Evolutionary conservation across 805 yeast species (phyloP), one percentile per base, ranked within the genome.

Genomic region (Osmozyma mogii): DNA sequence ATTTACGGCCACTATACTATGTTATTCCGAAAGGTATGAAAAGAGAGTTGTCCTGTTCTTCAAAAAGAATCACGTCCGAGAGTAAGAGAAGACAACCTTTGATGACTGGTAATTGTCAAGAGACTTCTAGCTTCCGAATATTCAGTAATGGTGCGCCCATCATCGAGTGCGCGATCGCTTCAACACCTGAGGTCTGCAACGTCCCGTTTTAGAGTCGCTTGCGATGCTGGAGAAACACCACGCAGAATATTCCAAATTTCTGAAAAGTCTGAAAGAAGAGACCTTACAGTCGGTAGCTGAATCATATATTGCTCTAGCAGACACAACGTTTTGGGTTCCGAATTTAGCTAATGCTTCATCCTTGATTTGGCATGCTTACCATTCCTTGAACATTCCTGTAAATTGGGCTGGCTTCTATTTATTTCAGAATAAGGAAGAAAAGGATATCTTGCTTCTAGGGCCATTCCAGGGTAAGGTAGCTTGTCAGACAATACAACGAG

Each of bases 381-480:
- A 71, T 32, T 69, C 84, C 0, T 50, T 83, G 15, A 54, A 55
- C 2, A 42, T 54, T 9, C 60, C 61, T 0, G 83, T 88, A 8
- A 89, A 89, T 52, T 89, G 98, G 98, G 75, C 94, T 0, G 98
- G 98, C 0, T 87, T 92, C 52, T 89, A 89, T 46, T 72, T 83
- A 2, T 41, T 65, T 11, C 67, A 72, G 31, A 52, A 61, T 3
- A 45, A 50, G 9, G 51, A 47, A 15, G 27, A 17, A n/a, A 27
- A 43, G 1, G 27, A 50, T 1, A 75, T 69, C 45, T 61, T 92
- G 29, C 66, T 84, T 14, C 61, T 89, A 22, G 98, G 94, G 0
- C 98, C 98, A 9, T 89, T 89, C 54, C 94, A 84, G 54, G 98
- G 98, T 4, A 85, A 85, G 53, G 96, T 89, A 3, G 97, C 97